These are phyloP conservation scores for Alternaria sp. DNA, from an alignment of 2,329 filamentous ascomycete genomes.

Conservation along the genomic window DNA sequence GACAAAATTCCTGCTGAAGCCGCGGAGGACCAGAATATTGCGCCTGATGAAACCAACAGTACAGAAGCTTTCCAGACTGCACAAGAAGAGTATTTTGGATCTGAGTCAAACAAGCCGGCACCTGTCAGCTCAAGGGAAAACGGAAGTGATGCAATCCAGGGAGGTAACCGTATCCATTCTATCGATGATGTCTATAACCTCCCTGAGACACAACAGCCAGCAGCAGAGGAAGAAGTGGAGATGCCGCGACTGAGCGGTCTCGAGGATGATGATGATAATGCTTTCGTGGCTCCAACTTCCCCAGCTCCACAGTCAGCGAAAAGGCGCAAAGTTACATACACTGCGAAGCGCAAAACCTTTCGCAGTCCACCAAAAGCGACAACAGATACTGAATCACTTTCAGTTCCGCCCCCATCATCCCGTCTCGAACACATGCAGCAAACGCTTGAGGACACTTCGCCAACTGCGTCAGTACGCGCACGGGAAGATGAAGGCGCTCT, in stretches of 20 bases:
- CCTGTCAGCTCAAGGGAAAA: conserved; percentile 28
- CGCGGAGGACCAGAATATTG: neutral
- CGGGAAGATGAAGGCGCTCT: conserved; percentile 49
- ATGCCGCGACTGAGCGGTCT: conserved; percentile 45
- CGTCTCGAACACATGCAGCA: conserved; percentile 30
- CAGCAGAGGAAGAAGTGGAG: conserved; percentile 45
- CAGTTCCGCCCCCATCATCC: conserved; percentile 22
- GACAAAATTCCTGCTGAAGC: conserved; percentile 4
- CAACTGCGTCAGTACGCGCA: conserved; percentile 34
- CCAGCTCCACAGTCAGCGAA: conserved; percentile 40
- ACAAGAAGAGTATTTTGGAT: conserved; percentile 49
- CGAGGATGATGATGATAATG: conserved; percentile 47
- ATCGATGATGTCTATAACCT: conserved; percentile 50
- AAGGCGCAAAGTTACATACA: conserved; percentile 43
- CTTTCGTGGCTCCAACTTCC: conserved; percentile 36
- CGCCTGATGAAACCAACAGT: conserved; percentile 28
- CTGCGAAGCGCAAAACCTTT: conserved; percentile 32
- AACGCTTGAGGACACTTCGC: conserved; percentile 31
- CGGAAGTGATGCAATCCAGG: conserved; percentile 24
- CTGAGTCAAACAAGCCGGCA: conserved; percentile 26
- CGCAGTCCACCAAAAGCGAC: conserved; percentile 27
- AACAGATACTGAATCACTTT: conserved; percentile 22
- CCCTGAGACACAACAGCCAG: conserved; percentile 45
- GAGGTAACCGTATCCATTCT: conserved; percentile 33
- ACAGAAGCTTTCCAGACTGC: conserved; percentile 47